A percentile compares a stretch with the other conserved stretches of the same genome.
phyloP scores from a whole-genome alignment of 345 rosid genomes.

The Camelina laxa region DNA sequence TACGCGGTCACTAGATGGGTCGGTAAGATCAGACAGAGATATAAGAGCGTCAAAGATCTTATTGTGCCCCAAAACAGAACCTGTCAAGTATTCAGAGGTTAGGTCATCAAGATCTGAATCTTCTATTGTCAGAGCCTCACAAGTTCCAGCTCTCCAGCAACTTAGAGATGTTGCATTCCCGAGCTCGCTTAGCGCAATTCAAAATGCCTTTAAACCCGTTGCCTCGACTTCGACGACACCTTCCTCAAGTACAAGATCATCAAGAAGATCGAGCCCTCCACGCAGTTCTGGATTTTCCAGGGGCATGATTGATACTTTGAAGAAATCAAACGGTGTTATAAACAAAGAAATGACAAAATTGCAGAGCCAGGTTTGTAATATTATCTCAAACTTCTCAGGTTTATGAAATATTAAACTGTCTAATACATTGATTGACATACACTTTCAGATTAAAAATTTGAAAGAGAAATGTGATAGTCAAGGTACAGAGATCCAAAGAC shows the following conservation, averaged over 20 bases:
- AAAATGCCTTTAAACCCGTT: constrained; percentile 65
- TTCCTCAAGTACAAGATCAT: constrained; percentile 47
- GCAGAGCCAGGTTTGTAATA: constrained; percentile 65
- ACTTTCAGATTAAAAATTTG: constrained; percentile 60
- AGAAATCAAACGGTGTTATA: constrained; percentile 78
- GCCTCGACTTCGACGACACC: background rate
- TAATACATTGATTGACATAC: background rate
- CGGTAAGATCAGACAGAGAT: constrained; percentile 57
- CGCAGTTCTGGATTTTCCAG: constrained; percentile 72
- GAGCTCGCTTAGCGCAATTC: constrained; percentile 70
- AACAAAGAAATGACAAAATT: constrained; percentile 77
- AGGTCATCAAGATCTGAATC: constrained; percentile 64
- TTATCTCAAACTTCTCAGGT: background rate
- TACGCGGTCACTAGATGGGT: constrained; percentile 55
- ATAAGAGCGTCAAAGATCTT: constrained; percentile 59
- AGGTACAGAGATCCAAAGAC: constrained; percentile 62
- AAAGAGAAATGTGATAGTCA: constrained; percentile 72
- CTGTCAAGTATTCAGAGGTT: constrained; percentile 71
- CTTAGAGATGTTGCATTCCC: constrained; percentile 81
- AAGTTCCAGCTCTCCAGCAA: constrained; percentile 66
- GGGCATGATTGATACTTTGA: constrained; percentile 75
- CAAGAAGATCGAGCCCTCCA: constrained; percentile 73
- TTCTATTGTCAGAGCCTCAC: constrained; percentile 68
- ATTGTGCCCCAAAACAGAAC: constrained; percentile 68
- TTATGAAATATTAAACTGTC: constrained; percentile 1